These are phyloP conservation scores for Taiozyma onychis DNA, from an alignment of 1,139 yeast genomes.

Conservation along the genomic window DNA sequence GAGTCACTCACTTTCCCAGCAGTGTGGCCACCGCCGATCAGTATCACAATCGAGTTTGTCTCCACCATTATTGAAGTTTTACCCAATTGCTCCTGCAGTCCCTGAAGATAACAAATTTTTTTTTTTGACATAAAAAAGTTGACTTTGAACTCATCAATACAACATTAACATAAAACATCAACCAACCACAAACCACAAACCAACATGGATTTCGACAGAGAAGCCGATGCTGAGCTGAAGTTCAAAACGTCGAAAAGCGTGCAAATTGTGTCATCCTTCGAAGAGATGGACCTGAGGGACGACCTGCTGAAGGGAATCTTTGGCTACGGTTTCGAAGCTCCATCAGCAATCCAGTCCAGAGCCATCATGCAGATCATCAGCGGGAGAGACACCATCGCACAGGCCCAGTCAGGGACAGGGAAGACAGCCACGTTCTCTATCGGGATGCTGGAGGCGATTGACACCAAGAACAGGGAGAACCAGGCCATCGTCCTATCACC, in stretches of 20 bases:
- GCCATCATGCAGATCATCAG: constrained; percentile 90
- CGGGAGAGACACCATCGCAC: constrained; percentile 92
- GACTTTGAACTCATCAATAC: neutral
- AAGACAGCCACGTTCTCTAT: constrained; percentile 96
- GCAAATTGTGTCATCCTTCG: constrained; percentile 63
- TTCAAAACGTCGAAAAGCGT: constrained; percentile 60
- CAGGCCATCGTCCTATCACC: constrained; percentile 90
- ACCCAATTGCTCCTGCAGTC: neutral
- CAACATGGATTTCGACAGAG: constrained; percentile 49
- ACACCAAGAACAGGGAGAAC: constrained; percentile 57
- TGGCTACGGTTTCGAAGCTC: constrained; percentile 88
- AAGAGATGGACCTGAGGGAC: constrained; percentile 72
- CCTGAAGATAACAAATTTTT: neutral
- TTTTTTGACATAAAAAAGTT: neutral
- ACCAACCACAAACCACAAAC: neutral
- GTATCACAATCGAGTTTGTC: constrained; percentile 32
- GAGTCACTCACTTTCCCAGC: constrained; percentile 45
- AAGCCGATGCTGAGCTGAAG: constrained; percentile 49
- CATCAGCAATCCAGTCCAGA: constrained; percentile 92
- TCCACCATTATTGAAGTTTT: neutral
- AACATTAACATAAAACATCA: neutral
- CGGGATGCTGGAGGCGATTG: constrained; percentile 81
- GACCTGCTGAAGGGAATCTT: constrained; percentile 69
- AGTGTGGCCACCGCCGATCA: constrained; percentile 74
- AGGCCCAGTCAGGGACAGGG: constrained; percentile 98